Conservation (phyloP, 805 yeast genomes). For the Zygoascus flipseniorum region DNA sequence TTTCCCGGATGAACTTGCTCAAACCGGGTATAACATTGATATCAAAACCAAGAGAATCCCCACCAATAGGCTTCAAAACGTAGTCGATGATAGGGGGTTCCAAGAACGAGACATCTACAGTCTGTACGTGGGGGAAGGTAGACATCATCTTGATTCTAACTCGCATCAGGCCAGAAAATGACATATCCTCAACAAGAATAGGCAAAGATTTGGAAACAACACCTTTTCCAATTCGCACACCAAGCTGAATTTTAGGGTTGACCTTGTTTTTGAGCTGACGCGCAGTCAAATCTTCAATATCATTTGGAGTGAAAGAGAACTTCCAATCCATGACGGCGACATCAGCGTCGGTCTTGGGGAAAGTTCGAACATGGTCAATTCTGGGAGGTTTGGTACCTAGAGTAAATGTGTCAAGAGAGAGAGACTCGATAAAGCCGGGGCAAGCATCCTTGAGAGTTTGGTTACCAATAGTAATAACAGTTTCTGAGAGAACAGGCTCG, state of each 20-base stretch:
- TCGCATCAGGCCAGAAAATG: conserved; percentile 67
- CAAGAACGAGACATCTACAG: conserved; percentile 74
- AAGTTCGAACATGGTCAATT: conserved; percentile 80
- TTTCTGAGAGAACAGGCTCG: conserved; percentile 83
- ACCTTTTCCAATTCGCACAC: conserved; percentile 73
- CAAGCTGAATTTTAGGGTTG: conserved; percentile 71
- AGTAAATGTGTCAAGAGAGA: conserved; percentile 85
- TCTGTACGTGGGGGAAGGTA: conserved; percentile 87
- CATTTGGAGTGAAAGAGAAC: conserved; percentile 86
- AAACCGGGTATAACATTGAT: conserved; percentile 81
- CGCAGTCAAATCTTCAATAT: conserved; percentile 70
- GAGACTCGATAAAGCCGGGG: conserved; percentile 74
- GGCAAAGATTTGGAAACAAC: conserved; percentile 56
- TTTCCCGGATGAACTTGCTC: conserved; percentile 68
- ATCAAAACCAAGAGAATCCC: conserved; percentile 81
- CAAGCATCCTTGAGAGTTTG: conserved; percentile 72
- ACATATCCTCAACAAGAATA: conserved; percentile 66
- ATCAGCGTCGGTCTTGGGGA: conserved; percentile 83
- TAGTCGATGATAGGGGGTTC: conserved; percentile 89
- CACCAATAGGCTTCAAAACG: conserved; percentile 69
- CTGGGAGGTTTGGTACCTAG: conserved; percentile 95
- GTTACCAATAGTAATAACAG: conserved; percentile 78
- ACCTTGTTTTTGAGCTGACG: conserved; percentile 80
- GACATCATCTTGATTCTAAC: conserved; percentile 84
- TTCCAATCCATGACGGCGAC: conserved; percentile 98